Evolutionary conservation across 306 rosid genomes (phyloP).

Genomic region (Dryas alaskensis): DNA sequence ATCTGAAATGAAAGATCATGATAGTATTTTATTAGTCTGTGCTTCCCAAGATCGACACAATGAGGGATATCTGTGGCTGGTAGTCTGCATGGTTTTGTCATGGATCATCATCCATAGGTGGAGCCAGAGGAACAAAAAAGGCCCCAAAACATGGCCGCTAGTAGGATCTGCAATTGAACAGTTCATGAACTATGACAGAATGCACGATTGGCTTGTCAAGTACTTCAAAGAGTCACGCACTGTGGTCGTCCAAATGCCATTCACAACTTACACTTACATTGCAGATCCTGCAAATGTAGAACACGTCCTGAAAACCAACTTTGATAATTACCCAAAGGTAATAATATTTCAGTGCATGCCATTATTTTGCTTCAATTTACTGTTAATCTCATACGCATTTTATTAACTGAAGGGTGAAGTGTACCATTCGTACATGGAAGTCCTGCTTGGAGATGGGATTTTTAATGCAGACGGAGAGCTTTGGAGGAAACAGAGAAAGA

Average conservation of each 20-base stretch:
- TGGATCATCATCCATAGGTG: conserved; percentile 70
- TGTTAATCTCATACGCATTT: neutral
- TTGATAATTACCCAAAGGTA: conserved; percentile 83
- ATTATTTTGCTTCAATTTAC: neutral
- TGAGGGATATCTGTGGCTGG: conserved; percentile 39
- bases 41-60: conserved; percentile 22
- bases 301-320: conserved; percentile 85
- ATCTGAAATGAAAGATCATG: conserved; percentile 30
- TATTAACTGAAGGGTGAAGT: conserved; percentile 62
- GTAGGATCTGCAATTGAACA: conserved; percentile 87
- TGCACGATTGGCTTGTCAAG: conserved; percentile 85
- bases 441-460: conserved; percentile 89
- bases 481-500: conserved; percentile 91
- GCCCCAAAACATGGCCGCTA: conserved; percentile 89
- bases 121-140: conserved; percentile 64
- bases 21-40: conserved; percentile 13
- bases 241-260: conserved; percentile 87
- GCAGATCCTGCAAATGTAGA: conserved; percentile 90
- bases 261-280: conserved; percentile 80
- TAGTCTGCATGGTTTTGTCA: conserved; percentile 38
- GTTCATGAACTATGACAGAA: conserved; percentile 61
- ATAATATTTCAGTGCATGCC: neutral
- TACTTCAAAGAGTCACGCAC: conserved; percentile 59
- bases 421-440: conserved; percentile 91
- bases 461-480: conserved; percentile 83